Percentiles rank a stretch among this genome's conserved stretches.
phyloP scores from a whole-genome alignment of 768 basidiomycete species.

The Leccinum aurantiacum region DNA sequence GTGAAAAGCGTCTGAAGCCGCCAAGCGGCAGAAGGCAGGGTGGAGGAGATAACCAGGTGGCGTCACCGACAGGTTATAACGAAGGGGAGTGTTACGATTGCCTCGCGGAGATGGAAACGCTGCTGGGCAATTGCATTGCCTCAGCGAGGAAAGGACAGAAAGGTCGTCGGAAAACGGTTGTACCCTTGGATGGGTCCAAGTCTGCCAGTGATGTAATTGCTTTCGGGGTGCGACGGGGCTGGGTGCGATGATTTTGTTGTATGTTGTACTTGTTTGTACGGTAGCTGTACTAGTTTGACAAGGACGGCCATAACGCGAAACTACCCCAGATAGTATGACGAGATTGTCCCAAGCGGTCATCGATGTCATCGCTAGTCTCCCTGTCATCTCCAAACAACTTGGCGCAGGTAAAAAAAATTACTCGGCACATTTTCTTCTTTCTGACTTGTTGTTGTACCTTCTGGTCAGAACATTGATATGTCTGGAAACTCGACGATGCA shows the following conservation, averaged over 20 bases:
- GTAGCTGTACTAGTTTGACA: neutral
- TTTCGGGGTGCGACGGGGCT: constrained; percentile 60
- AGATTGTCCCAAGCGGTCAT: neutral
- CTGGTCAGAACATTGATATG: constrained; percentile 18
- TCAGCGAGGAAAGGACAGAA: constrained; percentile 34
- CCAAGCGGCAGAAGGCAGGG: constrained; percentile 45
- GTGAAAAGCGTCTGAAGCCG: constrained; percentile 63
- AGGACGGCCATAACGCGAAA: neutral
- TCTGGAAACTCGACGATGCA: constrained; percentile 42
- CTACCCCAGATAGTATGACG: neutral
- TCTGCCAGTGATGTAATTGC: constrained; percentile 63
- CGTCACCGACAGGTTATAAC: constrained; percentile 42
- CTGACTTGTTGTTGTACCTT: constrained; percentile 2
- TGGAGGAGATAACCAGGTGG: constrained; percentile 12
- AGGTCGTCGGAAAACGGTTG: constrained; percentile 37
- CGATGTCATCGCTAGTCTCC: neutral
- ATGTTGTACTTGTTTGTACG: neutral
- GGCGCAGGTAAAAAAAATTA: constrained; percentile 1
- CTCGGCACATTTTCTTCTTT: constrained; percentile 4
- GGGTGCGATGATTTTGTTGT: constrained; percentile 43
- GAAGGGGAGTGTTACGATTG: constrained; percentile 72
- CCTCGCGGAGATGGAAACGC: constrained; percentile 61
- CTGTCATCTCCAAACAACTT: neutral
- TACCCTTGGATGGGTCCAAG: constrained; percentile 17
- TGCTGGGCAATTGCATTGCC: constrained; percentile 50